Conservation (phyloP, 495 filamentous ascomycete genomes). For the Aspergillus incahuasiensis region DNA sequence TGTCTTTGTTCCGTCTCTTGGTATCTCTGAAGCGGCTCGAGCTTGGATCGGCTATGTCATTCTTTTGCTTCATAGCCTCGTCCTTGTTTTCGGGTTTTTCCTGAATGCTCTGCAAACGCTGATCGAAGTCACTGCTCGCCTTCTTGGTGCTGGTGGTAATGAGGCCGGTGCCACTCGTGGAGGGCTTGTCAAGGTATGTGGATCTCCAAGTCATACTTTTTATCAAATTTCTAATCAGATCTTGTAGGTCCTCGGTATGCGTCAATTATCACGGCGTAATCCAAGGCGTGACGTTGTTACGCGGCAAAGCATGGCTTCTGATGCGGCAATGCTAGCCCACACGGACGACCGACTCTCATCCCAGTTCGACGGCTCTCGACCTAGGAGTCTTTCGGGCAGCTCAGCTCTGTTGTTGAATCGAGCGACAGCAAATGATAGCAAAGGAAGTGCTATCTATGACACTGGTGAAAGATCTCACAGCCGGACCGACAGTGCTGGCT, state of each 20-base stretch:
- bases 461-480: slow-evolving; percentile 44
- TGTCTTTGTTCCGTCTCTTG: slow-evolving; percentile 78
- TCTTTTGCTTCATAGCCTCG: slow-evolving; percentile 76
- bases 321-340: slow-evolving; percentile 69
- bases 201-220: not conserved
- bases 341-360: slow-evolving; percentile 62
- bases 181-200: slow-evolving; percentile 72
- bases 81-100: slow-evolving; percentile 90
- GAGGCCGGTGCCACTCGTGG: slow-evolving; percentile 72
- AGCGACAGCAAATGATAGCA: slow-evolving; percentile 43
- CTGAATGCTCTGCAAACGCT: slow-evolving; percentile 86
- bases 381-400: slow-evolving; percentile 80
- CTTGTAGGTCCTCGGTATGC: slow-evolving; percentile 76
- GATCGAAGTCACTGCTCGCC: slow-evolving; percentile 76
- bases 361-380: slow-evolving; percentile 59
- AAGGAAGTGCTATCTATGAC: slow-evolving; percentile 42
- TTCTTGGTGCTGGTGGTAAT: slow-evolving; percentile 74
- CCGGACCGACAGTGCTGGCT: slow-evolving; percentile 45
- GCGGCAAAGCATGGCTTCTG: slow-evolving; percentile 73
- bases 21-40: slow-evolving; percentile 68
- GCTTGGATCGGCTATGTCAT: slow-evolving; percentile 96
- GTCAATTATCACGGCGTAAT: slow-evolving; percentile 77
- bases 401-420: slow-evolving; percentile 68
- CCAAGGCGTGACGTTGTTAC: slow-evolving; percentile 55
- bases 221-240: not conserved